Conservation (phyloP, 257 asterid species). For the Agastache rugosa region DNA sequence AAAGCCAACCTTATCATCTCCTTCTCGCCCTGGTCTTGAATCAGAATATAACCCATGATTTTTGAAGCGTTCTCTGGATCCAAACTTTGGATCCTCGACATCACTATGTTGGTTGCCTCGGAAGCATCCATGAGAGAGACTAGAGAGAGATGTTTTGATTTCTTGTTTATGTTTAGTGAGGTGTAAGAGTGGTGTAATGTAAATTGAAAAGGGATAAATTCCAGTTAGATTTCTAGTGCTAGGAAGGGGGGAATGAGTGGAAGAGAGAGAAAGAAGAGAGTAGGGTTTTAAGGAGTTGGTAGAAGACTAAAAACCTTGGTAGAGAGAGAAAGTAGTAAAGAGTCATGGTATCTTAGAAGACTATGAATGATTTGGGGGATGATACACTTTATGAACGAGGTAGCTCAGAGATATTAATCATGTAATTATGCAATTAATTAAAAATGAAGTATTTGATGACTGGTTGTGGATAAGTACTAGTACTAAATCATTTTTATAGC, state of each 20-base stretch:
- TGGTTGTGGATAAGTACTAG: conserved; percentile 45
- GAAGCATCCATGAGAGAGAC: conserved; percentile 62
- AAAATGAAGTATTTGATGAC: conserved; percentile 37
- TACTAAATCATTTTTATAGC: neutral
- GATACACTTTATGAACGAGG: conserved; percentile 5
- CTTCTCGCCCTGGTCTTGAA: conserved; percentile 82
- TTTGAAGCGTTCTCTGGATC: conserved; percentile 87
- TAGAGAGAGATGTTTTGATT: neutral
- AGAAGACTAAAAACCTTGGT: conserved; percentile 37
- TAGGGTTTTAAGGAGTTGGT: conserved; percentile 44
- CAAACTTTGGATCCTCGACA: conserved; percentile 76
- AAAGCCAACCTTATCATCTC: conserved; percentile 87
- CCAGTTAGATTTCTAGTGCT: conserved; percentile 19
- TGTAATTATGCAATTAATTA: conserved; percentile 28
- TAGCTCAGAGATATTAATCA: neutral
- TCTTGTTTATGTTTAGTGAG: neutral
- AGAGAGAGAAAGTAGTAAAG: conserved; percentile 34
- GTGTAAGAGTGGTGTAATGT: neutral
- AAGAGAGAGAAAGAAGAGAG: conserved; percentile 20
- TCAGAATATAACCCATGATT: conserved; percentile 81
- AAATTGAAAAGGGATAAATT: conserved; percentile 14
- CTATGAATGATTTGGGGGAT: conserved; percentile 30
- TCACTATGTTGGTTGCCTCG: conserved; percentile 74
- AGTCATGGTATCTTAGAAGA: neutral
- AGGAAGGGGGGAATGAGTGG: conserved; percentile 6